phyloP scores from a whole-genome alignment of 345 rosid species.

The Populus ilicifolia region DNA sequence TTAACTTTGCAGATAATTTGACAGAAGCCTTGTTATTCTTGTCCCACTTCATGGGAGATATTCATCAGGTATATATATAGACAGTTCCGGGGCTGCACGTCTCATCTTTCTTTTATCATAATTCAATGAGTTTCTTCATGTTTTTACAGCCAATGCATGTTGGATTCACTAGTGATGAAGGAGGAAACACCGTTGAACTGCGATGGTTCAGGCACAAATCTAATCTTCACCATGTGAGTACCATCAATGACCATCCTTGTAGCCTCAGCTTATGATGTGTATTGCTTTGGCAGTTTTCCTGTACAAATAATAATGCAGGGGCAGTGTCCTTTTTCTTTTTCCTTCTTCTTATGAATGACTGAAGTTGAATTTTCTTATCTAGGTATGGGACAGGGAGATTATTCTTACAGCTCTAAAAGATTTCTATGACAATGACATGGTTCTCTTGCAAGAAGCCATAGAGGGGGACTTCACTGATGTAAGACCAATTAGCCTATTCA shows the following conservation, averaged over 20 bases:
- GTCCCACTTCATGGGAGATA: slow-evolving; percentile 93
- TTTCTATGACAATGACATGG: slow-evolving; percentile 66
- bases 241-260: not conserved
- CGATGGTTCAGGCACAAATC: slow-evolving; percentile 92
- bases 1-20: slow-evolving; percentile 59
- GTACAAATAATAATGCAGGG: no score
- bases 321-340: not conserved
- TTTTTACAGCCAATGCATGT: slow-evolving; percentile 75
- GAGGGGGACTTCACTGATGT: slow-evolving; percentile 71
- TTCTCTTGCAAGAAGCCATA: slow-evolving; percentile 62
- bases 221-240: slow-evolving; percentile 81
- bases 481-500: slow-evolving; percentile 12
- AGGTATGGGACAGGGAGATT: slow-evolving; percentile 98
- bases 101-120: not conserved
- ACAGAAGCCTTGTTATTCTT: slow-evolving; percentile 87
- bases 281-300: no score
- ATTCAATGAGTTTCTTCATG: not conserved
- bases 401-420: slow-evolving; percentile 68
- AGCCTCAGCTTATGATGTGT: no score
- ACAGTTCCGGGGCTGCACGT: not conserved
- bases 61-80: slow-evolving; percentile 59
- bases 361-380: not conserved
- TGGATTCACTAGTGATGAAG: slow-evolving; percentile 77
- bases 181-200: slow-evolving; percentile 77
- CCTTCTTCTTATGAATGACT: not conserved